Percentiles rank a stretch among this genome's conserved stretches.
These are phyloP conservation scores for Talaromyces sp. DNA, from an alignment of 2,329 filamentous ascomycete species.

Conservation along the genomic window DNA sequence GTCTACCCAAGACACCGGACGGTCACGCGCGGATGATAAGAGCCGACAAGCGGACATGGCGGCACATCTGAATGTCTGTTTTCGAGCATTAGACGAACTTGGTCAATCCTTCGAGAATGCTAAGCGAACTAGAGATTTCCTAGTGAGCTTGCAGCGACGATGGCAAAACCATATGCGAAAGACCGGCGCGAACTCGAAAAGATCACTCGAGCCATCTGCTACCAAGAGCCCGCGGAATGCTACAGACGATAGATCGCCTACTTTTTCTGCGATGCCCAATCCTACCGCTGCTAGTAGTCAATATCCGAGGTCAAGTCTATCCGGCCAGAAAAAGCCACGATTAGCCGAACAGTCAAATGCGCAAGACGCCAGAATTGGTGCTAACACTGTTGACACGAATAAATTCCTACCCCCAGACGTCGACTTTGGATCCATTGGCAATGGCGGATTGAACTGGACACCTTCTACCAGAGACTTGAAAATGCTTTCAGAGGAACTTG, in stretches of 20 bases:
- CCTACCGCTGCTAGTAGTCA: neutral
- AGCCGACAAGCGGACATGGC: slow-evolving; percentile 26
- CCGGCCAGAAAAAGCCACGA: slow-evolving; percentile 13
- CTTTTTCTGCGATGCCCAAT: neutral
- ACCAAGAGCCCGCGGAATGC: neutral
- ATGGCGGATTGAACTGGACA: slow-evolving; percentile 15
- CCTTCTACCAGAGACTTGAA: slow-evolving; percentile 17
- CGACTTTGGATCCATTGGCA: slow-evolving; percentile 8
- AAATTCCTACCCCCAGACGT: slow-evolving; percentile 8
- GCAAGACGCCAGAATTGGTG: neutral
- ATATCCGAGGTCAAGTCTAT: neutral
- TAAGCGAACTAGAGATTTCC: slow-evolving; percentile 39
- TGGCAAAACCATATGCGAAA: slow-evolving; percentile 38
- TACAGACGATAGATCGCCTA: neutral
- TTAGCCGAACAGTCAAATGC: slow-evolving; percentile 6
- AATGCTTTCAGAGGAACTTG: slow-evolving; percentile 16
- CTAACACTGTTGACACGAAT: neutral
- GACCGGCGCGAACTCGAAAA: slow-evolving; percentile 22
- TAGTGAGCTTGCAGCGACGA: slow-evolving; percentile 37
- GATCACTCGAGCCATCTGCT: slow-evolving; percentile 20
- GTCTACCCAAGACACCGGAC: slow-evolving; percentile 25
- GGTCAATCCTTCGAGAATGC: slow-evolving; percentile 42
- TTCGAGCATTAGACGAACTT: slow-evolving; percentile 42
- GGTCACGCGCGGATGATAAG: slow-evolving; percentile 21
- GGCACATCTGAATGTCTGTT: slow-evolving; percentile 40